Evolutionary conservation across 176 grass and related monocot species (phyloP).

Genomic region (Carex parvula): DNA sequence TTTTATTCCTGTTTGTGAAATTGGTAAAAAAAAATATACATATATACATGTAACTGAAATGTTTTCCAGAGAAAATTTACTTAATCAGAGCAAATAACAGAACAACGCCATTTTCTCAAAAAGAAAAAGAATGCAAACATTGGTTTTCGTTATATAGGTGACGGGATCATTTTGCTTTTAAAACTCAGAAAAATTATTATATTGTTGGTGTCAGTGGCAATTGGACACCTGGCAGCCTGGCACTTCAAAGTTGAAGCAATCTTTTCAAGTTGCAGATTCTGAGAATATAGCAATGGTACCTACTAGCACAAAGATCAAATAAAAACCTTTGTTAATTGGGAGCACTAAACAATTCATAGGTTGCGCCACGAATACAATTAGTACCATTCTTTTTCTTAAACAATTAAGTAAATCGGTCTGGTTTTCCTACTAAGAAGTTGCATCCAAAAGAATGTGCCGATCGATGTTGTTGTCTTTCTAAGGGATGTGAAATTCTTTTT

Average conservation of each 20-base stretch:
- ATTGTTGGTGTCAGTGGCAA: background rate
- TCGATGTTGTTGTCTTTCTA: background rate
- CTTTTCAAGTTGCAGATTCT: background rate
- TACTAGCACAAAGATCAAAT: constrained; percentile 6
- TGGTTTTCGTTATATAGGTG: background rate
- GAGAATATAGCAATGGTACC: background rate
- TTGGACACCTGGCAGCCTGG: background rate
- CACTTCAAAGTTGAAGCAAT: background rate
- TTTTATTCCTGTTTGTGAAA: background rate
- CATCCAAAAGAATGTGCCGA: background rate
- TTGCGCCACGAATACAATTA: background rate
- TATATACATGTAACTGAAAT: background rate
- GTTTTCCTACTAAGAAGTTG: background rate
- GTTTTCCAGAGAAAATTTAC: background rate
- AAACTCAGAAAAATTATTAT: background rate
- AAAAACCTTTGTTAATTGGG: background rate
- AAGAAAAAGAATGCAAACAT: background rate
- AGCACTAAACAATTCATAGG: background rate
- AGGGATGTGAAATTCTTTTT: background rate
- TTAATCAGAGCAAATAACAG: background rate
- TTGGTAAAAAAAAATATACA: background rate
- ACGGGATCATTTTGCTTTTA: background rate
- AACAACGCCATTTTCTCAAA: background rate
- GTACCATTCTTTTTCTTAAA: background rate
- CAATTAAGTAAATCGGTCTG: background rate